phyloP scores from a whole-genome alignment of 805 yeast species.

The Candida manassasensis region DNA sequence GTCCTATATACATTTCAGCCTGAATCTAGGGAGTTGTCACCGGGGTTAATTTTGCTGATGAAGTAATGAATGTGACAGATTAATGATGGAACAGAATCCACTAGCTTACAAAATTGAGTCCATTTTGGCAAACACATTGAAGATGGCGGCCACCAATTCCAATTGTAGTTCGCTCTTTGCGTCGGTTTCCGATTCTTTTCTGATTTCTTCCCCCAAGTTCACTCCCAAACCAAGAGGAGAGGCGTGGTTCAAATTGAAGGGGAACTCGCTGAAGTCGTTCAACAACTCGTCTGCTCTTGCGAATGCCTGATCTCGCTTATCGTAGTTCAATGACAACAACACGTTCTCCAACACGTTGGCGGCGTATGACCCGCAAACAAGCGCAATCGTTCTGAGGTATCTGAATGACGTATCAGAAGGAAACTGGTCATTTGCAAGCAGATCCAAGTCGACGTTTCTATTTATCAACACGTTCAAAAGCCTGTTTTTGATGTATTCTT shows the following conservation, averaged over 20 bases:
- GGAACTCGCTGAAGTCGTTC: constrained; percentile 77
- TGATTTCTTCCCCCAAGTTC: constrained; percentile 58
- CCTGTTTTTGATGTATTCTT: constrained; percentile 74
- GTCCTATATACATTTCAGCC: no score
- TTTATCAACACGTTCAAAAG: constrained; percentile 65
- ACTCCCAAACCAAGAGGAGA: constrained; percentile 67
- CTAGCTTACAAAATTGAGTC: constrained; percentile 66
- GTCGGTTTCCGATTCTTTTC: constrained; percentile 47
- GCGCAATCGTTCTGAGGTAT: constrained; percentile 70
- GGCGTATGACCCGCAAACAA: constrained; percentile 87
- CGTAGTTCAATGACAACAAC: constrained; percentile 69
- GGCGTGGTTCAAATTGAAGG: constrained; percentile 56
- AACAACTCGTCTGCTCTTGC: constrained; percentile 91
- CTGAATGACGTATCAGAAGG: constrained; percentile 65
- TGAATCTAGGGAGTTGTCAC: no score
- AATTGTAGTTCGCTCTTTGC: constrained; percentile 58
- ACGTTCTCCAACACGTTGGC: constrained; percentile 95
- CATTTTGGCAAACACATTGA: constrained; percentile 86
- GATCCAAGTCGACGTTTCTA: constrained; percentile 55
- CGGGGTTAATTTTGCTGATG: not conserved
- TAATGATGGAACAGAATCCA: not conserved
- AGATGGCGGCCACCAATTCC: constrained; percentile 90
- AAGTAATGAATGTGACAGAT: no score
- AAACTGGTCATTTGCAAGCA: constrained; percentile 49
- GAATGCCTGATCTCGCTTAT: constrained; percentile 87